phyloP scores from a whole-genome alignment of 2,329 filamentous ascomycete species.

The Aspergillus versicolor region DNA sequence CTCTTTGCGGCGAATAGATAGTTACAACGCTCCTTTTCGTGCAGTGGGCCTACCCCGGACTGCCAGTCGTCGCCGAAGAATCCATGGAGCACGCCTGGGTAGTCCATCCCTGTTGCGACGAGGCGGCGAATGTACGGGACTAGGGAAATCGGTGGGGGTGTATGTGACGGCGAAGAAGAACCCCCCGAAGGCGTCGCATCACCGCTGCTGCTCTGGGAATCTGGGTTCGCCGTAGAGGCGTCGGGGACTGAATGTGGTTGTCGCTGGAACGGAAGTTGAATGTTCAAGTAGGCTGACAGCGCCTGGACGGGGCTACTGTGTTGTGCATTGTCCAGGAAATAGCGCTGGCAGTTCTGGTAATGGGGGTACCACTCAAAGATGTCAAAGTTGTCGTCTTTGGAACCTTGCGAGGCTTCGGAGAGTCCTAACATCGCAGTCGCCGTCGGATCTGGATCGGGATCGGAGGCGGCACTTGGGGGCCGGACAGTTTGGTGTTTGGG shows the following conservation, averaged over 20 bases:
- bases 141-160: constrained; percentile 60
- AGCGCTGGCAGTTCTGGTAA: constrained; percentile 84
- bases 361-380: constrained; percentile 92
- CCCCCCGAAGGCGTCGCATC: constrained; percentile 39
- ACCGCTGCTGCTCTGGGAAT: constrained; percentile 34
- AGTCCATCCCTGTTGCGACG: constrained; percentile 88
- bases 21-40: constrained; percentile 88
- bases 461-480: constrained; percentile 27
- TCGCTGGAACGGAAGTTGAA: constrained; percentile 82
- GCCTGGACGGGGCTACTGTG: constrained; percentile 80
- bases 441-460: constrained; percentile 37
- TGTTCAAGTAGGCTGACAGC: constrained; percentile 87
- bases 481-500: constrained; percentile 16
- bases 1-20: constrained; percentile 95
- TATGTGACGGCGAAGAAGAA: constrained; percentile 35
- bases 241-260: constrained; percentile 49
- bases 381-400: constrained; percentile 50
- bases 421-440: constrained; percentile 39
- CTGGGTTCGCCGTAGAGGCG: constrained; percentile 29
- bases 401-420: constrained; percentile 34
- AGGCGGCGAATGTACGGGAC: constrained; percentile 88
- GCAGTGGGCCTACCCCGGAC: constrained; percentile 74
- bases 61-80: constrained; percentile 97
- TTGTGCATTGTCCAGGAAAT: constrained; percentile 90
- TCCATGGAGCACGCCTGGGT: constrained; percentile 79